Base-by-base conservation (phyloP, 495 filamentous ascomycete species). In the Hypoxylon fuscum region DNA sequence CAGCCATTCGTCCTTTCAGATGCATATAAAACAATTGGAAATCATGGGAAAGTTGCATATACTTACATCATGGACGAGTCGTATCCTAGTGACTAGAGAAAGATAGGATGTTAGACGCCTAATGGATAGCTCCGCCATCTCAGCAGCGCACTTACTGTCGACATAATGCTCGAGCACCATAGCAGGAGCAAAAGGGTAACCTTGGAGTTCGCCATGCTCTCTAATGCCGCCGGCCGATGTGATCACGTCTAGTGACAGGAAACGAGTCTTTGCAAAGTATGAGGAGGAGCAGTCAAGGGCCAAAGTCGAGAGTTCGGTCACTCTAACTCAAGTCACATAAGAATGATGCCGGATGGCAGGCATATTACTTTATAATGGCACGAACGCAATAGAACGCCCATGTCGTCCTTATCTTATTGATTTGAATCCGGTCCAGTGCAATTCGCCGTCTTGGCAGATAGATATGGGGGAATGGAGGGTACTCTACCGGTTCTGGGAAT, bases 1-100 rank as follows among this genome's bases (percentile, higher is more conserved):
- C 25, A 27, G 25, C 25, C 25, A 27, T 27, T 27, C 8, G 25
- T 27, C 25, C 25, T 8, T 27, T 27, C 25, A 27, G 4, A 27
- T 27, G 25, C 25, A 27, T 27, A 27, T 27, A 3, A 27, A 8
- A 27, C 25, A 27, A 8, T 8, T 8, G 25, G 25, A 27, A 3
- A 8, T 27, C 8, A 27, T 8, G 25, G 25, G 25, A 27, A 27
- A 27, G 25, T 27, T 27, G 25, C 25, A 27, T 27, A 27, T 27
- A 27, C 25, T 27, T 8, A 27, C 29, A 73, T 32, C 68, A 73
- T 69, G 2, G 72, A 75, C 23, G 71, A 66, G 51, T 77, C 75
- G 53, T 75, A 77, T 0, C 72, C 75, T 18, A 45, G 35, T 14
- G 35, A 38, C 25, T 27, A 27, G 25, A 27, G 25, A 27, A 27